These are phyloP conservation scores for Pisolithus thermaeus DNA, from an alignment of 1,284 basidiomycete species.

Conservation along the genomic window DNA sequence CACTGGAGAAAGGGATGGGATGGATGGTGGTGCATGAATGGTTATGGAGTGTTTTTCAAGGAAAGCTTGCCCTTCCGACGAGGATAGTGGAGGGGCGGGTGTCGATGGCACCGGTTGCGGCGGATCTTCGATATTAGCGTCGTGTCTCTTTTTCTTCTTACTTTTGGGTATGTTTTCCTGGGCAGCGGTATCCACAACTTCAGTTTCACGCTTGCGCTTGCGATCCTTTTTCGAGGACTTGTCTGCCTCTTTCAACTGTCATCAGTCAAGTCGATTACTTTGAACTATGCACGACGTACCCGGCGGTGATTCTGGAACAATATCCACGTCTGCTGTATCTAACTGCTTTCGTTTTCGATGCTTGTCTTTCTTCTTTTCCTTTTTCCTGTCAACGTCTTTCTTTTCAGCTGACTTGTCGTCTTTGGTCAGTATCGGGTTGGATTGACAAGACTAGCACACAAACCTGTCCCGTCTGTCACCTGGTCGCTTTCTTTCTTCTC, in stretches of 20 bases:
- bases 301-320: background rate
- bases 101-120: background rate
- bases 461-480: slow-evolving; percentile 12
- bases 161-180: slow-evolving; percentile 18
- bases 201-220: slow-evolving; percentile 24
- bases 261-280: background rate
- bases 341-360: background rate
- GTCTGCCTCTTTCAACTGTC: background rate
- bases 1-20: slow-evolving; percentile 57
- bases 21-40: slow-evolving; percentile 50
- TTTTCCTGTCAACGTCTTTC: slow-evolving; percentile 6
- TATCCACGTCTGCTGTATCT: background rate
- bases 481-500: background rate
- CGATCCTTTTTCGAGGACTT: slow-evolving; percentile 18
- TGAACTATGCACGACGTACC: background rate
- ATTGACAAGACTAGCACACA: background rate
- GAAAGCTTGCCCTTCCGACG: slow-evolving; percentile 52
- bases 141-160: slow-evolving; percentile 26
- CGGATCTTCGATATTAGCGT: slow-evolving; percentile 9
- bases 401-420: slow-evolving; percentile 18
- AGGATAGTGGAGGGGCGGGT: slow-evolving; percentile 7
- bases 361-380: slow-evolving; percentile 3
- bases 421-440: slow-evolving; percentile 8
- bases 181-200: slow-evolving; percentile 3
- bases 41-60: slow-evolving; percentile 71